Base-by-base conservation (phyloP, 75 land plant genomes). In the Sequoia sempervirens region DNA sequence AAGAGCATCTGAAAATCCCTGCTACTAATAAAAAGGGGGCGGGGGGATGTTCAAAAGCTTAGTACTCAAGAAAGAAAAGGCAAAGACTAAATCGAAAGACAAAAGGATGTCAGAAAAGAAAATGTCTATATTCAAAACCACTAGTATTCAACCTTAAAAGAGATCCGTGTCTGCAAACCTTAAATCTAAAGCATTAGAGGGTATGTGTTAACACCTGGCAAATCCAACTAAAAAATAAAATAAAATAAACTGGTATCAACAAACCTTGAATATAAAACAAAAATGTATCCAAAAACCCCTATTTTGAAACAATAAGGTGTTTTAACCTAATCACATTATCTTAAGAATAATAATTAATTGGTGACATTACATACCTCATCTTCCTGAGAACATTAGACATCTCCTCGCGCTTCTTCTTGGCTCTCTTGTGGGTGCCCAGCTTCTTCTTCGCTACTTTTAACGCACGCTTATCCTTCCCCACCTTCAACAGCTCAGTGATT, bases 361-460 rank as follows among this genome's bases (percentile, higher is more conserved):
- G 13, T 1, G 74, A 11, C 0, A 10, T 32, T 8, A 9, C 74
- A 70, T 32, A 70, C 74, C 74, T 70, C 74, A 70, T 70, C 74
- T 70, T 70, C 32, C 74, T 86, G 10, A 96, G 92, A 80, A 88
- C 97, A 79, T 72, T 87, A 69, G 96, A 83, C 99, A 95, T 96
- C 86, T 96, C 99, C 87, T 96, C 99, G 30, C 97, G 85, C 97
- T 96, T 96, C 90, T 87, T 92, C 90, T 96, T 96, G 81, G 99
- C 99, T 56, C 98, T 88, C 91, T 93, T 90, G 86, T 96, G 98
- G 12, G 97, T 95, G 32, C 98, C 98, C 45, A 96, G 82, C 89
- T 93, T 95, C 84, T 91, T 89, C 93, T 96, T 96, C 5, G 98
- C 98, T 13, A 96, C 93, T 82, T 96, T 96, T 81, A 96, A 82